These are phyloP conservation scores for Linanthus parryae DNA, from an alignment of 148 eudicot genomes.

Conservation along the genomic window DNA sequence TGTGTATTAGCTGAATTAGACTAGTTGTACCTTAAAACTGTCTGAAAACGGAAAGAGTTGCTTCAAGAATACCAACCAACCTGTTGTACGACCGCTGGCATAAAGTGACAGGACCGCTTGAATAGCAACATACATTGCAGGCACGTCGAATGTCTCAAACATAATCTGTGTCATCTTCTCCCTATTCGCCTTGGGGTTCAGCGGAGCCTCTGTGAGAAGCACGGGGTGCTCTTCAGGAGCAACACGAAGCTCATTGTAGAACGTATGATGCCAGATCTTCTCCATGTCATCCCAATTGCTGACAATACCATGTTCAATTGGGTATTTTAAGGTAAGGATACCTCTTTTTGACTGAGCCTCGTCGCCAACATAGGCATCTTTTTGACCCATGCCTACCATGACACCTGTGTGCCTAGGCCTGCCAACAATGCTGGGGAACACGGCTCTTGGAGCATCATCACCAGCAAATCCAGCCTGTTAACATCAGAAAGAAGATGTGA, in stretches of 20 bases:
- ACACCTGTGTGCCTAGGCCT: conserved; percentile 24
- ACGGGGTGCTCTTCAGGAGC: conserved; percentile 30
- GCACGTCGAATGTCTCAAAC: conserved; percentile 20
- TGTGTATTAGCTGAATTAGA: too few species aligned
- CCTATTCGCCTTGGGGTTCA: conserved; percentile 24
- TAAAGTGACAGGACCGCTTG: conserved; percentile 21
- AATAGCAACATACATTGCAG: conserved; percentile 23
- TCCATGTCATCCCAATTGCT: conserved; percentile 26
- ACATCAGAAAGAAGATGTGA: conserved; percentile 3
- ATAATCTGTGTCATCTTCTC: conserved; percentile 24
- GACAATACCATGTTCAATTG: conserved; percentile 22
- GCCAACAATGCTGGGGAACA: conserved; percentile 26
- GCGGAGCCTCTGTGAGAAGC: conserved; percentile 25
- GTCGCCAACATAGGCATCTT: conserved; percentile 24
- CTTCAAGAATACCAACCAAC: neutral
- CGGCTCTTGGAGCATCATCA: conserved; percentile 26
- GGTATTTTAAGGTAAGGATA: conserved; percentile 21
- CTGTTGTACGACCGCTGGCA: conserved; percentile 23
- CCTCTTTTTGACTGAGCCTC: conserved; percentile 25
- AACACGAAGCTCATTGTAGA: conserved; percentile 16
- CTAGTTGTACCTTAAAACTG: too few species aligned
- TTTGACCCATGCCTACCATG: conserved; percentile 24
- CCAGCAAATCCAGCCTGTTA: conserved; percentile 27
- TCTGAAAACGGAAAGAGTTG: neutral
- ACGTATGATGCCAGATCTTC: conserved; percentile 24